These are phyloP conservation scores for Ilex asprella DNA, from an alignment of 257 asterid genomes.

Conservation along the genomic window DNA sequence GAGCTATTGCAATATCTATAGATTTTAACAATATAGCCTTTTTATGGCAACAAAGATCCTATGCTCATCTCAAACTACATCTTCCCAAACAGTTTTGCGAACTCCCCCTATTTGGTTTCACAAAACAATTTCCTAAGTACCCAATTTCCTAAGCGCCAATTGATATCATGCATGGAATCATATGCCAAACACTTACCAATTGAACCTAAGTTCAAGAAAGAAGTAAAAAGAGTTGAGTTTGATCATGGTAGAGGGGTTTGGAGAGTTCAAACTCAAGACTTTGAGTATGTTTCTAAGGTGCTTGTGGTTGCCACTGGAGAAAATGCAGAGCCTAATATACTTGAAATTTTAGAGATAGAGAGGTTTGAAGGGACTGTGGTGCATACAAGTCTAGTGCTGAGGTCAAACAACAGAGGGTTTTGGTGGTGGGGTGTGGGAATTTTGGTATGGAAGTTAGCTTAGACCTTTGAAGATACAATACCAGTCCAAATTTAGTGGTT, in stretches of 20 bases:
- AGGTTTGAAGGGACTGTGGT: conserved; percentile 43
- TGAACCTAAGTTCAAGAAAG: conserved; percentile 43
- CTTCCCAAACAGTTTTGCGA: conserved; percentile 73
- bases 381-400: conserved; percentile 69
- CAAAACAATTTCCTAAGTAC: conserved; percentile 54
- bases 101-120: conserved; percentile 57
- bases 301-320: conserved; percentile 61
- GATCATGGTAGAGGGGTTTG: conserved; percentile 41
- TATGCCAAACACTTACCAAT: conserved; percentile 52
- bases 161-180: conserved; percentile 58
- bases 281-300: conserved; percentile 29
- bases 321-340: no score
- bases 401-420: conserved; percentile 36
- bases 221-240: conserved; percentile 35
- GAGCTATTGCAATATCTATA: no score
- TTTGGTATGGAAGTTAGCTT: conserved; percentile 18
- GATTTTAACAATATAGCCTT: no score
- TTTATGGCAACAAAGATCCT: conserved; percentile 65
- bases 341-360: conserved; percentile 55
- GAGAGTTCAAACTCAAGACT: conserved; percentile 33
- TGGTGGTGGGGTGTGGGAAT: conserved; percentile 85
- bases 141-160: conserved; percentile 66
- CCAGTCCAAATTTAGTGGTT: conserved; percentile 70
- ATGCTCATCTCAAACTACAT: conserved; percentile 78
- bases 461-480: conserved; percentile 62